These are phyloP conservation scores for Barbarea vulgaris DNA, from an alignment of 345 rosid species.

Conservation along the genomic window DNA sequence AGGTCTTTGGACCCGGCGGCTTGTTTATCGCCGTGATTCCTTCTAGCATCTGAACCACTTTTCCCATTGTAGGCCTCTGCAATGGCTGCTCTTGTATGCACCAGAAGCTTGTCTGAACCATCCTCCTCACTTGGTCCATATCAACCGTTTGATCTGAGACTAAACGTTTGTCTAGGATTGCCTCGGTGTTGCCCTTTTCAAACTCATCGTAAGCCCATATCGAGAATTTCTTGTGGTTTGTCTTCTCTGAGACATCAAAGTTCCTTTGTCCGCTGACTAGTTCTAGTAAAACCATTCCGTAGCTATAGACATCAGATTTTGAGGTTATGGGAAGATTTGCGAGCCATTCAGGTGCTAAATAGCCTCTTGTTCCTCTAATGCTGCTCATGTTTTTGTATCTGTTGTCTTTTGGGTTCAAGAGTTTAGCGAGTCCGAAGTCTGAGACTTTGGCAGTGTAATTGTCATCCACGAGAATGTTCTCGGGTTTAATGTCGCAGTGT, in stretches of 20 bases:
- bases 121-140: conserved; percentile 53
- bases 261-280: conserved; percentile 61
- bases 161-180: conserved; percentile 51
- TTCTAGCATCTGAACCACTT: conserved; percentile 66
- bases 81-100: conserved; percentile 64
- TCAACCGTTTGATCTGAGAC: conserved; percentile 37
- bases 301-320: conserved; percentile 69
- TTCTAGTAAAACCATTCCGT: conserved; percentile 65
- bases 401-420: conserved; percentile 53
- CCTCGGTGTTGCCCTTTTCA: conserved; percentile 46
- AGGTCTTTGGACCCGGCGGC: conserved; percentile 53
- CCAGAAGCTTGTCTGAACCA: conserved; percentile 60
- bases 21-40: conserved; percentile 50
- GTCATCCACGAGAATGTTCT: conserved; percentile 61
- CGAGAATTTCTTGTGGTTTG: conserved; percentile 50
- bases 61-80: conserved; percentile 63
- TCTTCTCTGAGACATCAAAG: conserved; percentile 48
- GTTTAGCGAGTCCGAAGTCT: conserved; percentile 68
- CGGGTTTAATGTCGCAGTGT: conserved; percentile 63
- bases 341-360: conserved; percentile 67
- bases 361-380: conserved; percentile 67
- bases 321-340: conserved; percentile 58
- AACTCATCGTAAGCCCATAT: conserved; percentile 56
- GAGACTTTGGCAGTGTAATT: conserved; percentile 56
- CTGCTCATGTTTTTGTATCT: conserved; percentile 46